A percentile compares a stretch with the other conserved stretches of the same genome.
phyloP scores from a whole-genome alignment of 805 yeast species.

The Diddensiella santjacobensis region DNA sequence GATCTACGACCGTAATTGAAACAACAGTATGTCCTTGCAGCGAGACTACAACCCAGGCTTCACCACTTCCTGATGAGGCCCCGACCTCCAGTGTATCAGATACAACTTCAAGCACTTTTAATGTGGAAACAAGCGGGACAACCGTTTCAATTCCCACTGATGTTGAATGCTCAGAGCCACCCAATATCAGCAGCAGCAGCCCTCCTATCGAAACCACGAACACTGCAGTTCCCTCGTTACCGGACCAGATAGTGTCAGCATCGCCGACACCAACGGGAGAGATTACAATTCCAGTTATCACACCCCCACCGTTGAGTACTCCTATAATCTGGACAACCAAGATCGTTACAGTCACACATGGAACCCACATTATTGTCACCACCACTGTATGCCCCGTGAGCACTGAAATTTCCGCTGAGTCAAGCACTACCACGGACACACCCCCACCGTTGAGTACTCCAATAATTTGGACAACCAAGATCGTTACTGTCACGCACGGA shows the following conservation, averaged over 20 bases:
- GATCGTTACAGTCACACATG: slow-evolving; percentile 7
- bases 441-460: neutral
- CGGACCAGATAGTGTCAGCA: too few relatives aligned
- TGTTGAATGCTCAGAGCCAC: too few relatives aligned
- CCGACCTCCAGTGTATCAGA: too few relatives aligned
- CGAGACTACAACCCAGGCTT: too few relatives aligned
- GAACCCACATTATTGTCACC: slow-evolving; percentile 2
- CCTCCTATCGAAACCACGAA: too few relatives aligned
- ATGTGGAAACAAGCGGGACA: too few relatives aligned
- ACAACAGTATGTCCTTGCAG: neutral
- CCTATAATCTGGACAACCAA: neutral
- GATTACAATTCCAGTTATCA: neutral
- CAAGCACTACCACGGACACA: too few relatives aligned
- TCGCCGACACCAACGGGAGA: neutral
- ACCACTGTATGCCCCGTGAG: slow-evolving; percentile 11
- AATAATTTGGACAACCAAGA: neutral
- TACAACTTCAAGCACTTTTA: too few relatives aligned
- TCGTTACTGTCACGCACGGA: slow-evolving; percentile 7
- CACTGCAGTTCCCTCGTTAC: neutral
- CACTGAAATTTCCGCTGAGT: too few relatives aligned
- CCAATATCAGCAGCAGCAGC: too few relatives aligned
- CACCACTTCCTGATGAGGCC: too few relatives aligned
- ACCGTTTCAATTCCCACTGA: too few relatives aligned
- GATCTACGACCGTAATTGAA: neutral
- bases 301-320: neutral